Conservation (phyloP, 208 protist genomes). For the Leishmania mexicana region DNA sequence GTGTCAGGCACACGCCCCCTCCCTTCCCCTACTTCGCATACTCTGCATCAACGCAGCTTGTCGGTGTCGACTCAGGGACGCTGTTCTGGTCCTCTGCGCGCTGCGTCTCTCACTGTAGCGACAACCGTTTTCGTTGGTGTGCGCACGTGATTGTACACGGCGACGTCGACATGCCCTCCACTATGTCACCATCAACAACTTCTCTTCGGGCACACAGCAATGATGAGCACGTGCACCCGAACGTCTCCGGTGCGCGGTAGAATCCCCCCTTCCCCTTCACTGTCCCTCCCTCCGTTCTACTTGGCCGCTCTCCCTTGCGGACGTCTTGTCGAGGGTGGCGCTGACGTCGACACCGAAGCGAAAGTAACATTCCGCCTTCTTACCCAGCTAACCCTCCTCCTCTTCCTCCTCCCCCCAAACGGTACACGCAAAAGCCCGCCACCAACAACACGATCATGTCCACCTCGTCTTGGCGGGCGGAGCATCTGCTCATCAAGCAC, state of each 20-base stretch:
- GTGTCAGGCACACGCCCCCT: no score
- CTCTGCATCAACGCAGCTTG: not conserved
- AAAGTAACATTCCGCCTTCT: not conserved
- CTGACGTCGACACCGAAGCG: not conserved
- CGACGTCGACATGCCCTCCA: not conserved
- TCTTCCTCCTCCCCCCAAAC: not conserved
- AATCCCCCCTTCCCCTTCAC: not conserved
- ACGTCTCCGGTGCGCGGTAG: not conserved
- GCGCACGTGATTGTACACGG: not conserved
- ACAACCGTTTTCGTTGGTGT: not conserved
- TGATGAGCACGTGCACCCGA: not conserved
- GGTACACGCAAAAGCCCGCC: not conserved
- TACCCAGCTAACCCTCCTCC: no score
- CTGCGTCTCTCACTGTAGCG: not conserved
- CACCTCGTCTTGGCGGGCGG: constrained; percentile 48
- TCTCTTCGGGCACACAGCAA: not conserved
- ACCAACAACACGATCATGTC: constrained; percentile 29
- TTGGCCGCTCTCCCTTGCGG: not conserved
- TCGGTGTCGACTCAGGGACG: not conserved
- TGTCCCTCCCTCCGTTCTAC: not conserved
- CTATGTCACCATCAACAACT: not conserved
- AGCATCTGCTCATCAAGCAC: constrained; percentile 92
- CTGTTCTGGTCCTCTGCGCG: not conserved
- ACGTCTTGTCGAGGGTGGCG: not conserved
- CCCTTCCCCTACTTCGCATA: not conserved